These are phyloP conservation scores for Pythium plurisporium DNA, from an alignment of 352 stramenopile genomes.

Conservation along the genomic window DNA sequence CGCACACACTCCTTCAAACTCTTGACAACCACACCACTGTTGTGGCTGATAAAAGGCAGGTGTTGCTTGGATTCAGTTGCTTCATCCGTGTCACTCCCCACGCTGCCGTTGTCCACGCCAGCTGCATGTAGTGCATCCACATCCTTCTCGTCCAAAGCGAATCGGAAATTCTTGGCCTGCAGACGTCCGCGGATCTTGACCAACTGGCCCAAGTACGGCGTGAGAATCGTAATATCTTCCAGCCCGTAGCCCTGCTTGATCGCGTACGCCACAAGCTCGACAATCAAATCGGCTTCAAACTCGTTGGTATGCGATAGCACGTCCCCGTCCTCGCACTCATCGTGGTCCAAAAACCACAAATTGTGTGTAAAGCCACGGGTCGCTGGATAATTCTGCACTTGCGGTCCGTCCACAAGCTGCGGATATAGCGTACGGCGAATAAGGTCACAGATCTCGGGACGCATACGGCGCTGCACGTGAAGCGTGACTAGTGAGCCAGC, in stretches of 20 bases:
- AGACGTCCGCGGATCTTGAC: conserved; percentile 48
- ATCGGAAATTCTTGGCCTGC: conserved; percentile 19
- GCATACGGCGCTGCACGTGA: conserved; percentile 75
- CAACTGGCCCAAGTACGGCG: conserved; percentile 81
- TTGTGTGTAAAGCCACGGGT: conserved; percentile 52
- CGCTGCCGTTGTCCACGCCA: conserved; percentile 18
- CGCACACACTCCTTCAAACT: conserved; percentile 26
- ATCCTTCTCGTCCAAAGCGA: conserved; percentile 30
- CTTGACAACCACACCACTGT: neutral
- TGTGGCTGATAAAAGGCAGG: neutral
- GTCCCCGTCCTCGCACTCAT: conserved; percentile 32
- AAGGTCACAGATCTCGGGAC: conserved; percentile 71
- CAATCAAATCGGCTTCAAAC: conserved; percentile 57
- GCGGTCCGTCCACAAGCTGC: conserved; percentile 42
- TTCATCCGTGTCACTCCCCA: neutral
- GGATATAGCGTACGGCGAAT: conserved; percentile 70
- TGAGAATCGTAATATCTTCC: conserved; percentile 69
- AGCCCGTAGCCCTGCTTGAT: conserved; percentile 65
- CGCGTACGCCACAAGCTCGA: conserved; percentile 67
- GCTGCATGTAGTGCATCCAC: conserved; percentile 29
- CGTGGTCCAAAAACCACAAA: conserved; percentile 74
- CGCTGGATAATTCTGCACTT: conserved; percentile 44
- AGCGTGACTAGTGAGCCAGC: conserved; percentile 34
- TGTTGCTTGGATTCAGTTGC: neutral
- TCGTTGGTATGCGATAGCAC: conserved; percentile 56